A percentile compares a stretch with the other conserved stretches of the same genome.
These are phyloP conservation scores for Fraxinus velutina DNA, from an alignment of 305 asterid species.

Conservation along the genomic window DNA sequence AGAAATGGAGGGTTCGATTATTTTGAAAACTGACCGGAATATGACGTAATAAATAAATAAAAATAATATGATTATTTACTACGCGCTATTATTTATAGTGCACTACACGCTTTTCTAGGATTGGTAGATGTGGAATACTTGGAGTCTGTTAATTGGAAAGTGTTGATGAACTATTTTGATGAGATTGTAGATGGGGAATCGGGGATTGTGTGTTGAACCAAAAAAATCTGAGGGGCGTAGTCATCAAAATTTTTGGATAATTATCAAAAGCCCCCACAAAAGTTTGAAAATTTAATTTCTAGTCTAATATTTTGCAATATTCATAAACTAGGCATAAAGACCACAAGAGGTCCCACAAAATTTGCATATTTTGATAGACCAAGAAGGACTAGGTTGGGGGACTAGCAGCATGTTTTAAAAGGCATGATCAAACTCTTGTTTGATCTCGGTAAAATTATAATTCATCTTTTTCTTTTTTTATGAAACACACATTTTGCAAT, in stretches of 20 bases:
- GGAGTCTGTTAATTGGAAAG: constrained; percentile 9
- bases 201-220: not conserved
- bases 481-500: too few relatives aligned
- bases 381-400: not conserved
- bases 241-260: not conserved
- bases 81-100: constrained; percentile 7
- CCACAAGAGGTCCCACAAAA: not conserved
- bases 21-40: constrained; percentile 25
- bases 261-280: not conserved
- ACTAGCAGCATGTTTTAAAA: not conserved
- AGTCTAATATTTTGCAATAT: not conserved
- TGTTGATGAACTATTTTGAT: not conserved
- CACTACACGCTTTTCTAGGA: constrained; percentile 3
- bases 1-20: constrained; percentile 18
- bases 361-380: not conserved
- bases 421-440: not conserved
- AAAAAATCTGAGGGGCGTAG: not conserved
- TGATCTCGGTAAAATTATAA: not conserved
- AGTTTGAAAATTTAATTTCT: not conserved
- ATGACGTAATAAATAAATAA: constrained; percentile 18
- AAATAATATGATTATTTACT: not conserved
- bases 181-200: not conserved
- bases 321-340: not conserved
- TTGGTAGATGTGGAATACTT: not conserved
- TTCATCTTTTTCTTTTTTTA: too few relatives aligned